These are phyloP conservation scores for Cantharellus anzutake DNA, from an alignment of 768 basidiomycete genomes.

Conservation along the genomic window DNA sequence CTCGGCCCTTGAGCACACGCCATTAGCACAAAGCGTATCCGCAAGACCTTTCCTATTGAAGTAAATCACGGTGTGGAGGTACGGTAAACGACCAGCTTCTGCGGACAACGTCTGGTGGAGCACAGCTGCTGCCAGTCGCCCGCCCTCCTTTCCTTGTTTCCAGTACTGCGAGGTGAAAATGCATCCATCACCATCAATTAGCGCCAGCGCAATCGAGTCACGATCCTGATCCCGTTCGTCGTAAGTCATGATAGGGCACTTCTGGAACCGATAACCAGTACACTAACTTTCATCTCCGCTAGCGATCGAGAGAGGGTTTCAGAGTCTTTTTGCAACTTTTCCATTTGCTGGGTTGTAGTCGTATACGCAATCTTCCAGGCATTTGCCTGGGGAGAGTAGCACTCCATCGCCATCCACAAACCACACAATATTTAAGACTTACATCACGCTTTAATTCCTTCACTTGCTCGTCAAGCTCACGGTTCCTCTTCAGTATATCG, in stretches of 20 bases:
- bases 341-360: background rate
- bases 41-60: background rate
- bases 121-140: background rate
- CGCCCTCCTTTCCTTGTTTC: background rate
- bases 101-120: background rate
- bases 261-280: too few relatives aligned
- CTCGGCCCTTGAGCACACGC: conserved; percentile 13
- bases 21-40: background rate
- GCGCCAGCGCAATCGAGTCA: background rate
- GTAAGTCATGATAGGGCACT: too few relatives aligned
- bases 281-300: background rate
- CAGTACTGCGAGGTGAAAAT: background rate
- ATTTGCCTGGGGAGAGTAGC: background rate
- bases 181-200: conserved; percentile 4
- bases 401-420: background rate
- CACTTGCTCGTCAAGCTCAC: background rate
- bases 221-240: background rate
- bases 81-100: background rate
- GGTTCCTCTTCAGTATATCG: background rate
- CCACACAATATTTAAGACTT: background rate
- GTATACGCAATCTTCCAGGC: background rate
- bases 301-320: background rate
- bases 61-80: background rate
- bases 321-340: background rate
- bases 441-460: background rate